phyloP scores from a whole-genome alignment of 140 eudicot species.

The Cichorium intybus region DNA sequence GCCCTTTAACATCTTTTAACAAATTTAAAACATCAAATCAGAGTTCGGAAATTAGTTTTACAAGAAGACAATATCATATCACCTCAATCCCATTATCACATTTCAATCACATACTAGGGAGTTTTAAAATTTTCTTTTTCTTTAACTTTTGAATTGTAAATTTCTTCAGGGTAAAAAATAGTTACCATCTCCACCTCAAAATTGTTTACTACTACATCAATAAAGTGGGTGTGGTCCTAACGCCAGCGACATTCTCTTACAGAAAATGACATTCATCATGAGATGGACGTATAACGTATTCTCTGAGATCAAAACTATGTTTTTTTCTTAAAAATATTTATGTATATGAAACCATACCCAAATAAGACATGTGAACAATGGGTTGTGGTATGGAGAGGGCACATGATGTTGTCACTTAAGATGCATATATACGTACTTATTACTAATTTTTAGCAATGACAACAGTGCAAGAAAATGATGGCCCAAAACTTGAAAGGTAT shows the following conservation, averaged over 20 bases:
- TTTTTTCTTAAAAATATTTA: neutral
- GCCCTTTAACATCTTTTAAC: neutral
- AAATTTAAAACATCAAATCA: neutral
- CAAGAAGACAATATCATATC: neutral
- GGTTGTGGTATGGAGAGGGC: constrained; percentile 35
- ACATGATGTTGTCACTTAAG: constrained; percentile 34
- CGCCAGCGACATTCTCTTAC: constrained; percentile 24
- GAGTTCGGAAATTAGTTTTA: neutral
- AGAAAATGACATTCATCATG: constrained; percentile 29
- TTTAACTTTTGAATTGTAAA: neutral
- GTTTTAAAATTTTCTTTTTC: too few species aligned
- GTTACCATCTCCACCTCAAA: neutral
- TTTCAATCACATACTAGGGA: neutral
- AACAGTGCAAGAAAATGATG: constrained; percentile 41
- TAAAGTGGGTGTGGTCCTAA: constrained; percentile 21
- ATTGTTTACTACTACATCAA: constrained; percentile 14
- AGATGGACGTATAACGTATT: constrained; percentile 28
- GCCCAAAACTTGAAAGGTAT: constrained; percentile 41
- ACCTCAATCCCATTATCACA: neutral
- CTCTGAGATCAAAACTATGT: constrained; percentile 8
- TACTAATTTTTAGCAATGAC: constrained; percentile 33
- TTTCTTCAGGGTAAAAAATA: neutral
- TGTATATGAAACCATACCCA: constrained; percentile 15
- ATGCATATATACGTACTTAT: constrained; percentile 36
- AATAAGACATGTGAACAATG: constrained; percentile 38